A percentile compares a stretch with the other conserved stretches of the same genome.
Conservation (phyloP, 257 asterid species). For the Solanum arcanum region DNA sequence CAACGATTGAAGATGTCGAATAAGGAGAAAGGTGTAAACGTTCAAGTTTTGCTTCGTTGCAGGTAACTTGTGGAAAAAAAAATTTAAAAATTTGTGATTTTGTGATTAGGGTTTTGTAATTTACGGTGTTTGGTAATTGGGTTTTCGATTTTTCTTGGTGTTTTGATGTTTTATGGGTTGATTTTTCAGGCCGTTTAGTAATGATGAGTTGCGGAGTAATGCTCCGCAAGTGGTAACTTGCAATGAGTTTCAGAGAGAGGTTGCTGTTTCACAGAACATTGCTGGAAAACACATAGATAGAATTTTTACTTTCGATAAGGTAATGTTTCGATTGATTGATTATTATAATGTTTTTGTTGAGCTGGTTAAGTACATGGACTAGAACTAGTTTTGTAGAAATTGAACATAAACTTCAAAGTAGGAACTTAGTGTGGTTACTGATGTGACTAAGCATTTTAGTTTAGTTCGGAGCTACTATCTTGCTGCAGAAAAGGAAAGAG, state of each 20-base stretch:
- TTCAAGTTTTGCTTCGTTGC: slow-evolving; percentile 96
- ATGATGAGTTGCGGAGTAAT: slow-evolving; percentile 69
- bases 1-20: slow-evolving; percentile 36
- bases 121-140: background rate
- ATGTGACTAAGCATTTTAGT: background rate
- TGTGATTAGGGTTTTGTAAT: background rate
- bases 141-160: background rate
- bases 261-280: slow-evolving; percentile 64
- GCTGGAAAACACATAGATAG: slow-evolving; percentile 89
- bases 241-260: slow-evolving; percentile 74
- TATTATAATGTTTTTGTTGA: background rate
- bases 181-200: slow-evolving; percentile 71
- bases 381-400: background rate
- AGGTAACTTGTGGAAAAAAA: slow-evolving; percentile 32
- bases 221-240: slow-evolving; percentile 92
- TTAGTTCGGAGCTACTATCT: background rate
- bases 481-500: background rate
- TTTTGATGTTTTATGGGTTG: background rate
- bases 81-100: background rate
- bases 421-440: background rate
- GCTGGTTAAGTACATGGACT: background rate
- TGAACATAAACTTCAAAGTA: background rate
- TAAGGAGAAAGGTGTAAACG: slow-evolving; percentile 84
- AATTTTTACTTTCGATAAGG: slow-evolving; percentile 86
- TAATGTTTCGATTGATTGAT: background rate